Base-by-base conservation (phyloP, 371 early-diverging fungal genomes). In the Chytridiales sp. region DNA sequence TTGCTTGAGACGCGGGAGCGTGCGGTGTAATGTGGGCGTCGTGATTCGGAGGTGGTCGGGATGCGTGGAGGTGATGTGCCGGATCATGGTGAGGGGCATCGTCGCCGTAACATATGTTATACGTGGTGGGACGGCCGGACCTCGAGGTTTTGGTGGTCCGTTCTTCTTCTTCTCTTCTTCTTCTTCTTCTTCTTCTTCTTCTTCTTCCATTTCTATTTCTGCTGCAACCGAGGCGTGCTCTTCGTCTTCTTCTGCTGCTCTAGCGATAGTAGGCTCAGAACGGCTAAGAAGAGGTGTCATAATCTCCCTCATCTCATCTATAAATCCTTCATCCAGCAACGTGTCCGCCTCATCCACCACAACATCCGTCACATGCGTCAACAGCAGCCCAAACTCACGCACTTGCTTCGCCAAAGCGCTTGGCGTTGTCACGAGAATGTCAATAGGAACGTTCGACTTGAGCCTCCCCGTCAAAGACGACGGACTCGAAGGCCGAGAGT, bases 311-410 rank as follows among this genome's bases (percentile, higher is more conserved):
- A 84, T 75, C 40, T 91, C 91, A 1, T 84, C 77, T 30, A 80
- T 85, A 74, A 92, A 93, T 26, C 87, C 87, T 24, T 80, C 78
- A 72, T 91, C 92, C 53, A 61, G 49, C 73, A 96, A 71, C 0
- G 95, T 89, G 73, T 96, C 97, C 0, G 94, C 94, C 76, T 96
- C 97, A 67, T 96, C 97, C 19, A 95, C 82, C 4, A 92, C 86
- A 26, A 96, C 56, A 47, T 84, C 81, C 2, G 73, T 69, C 8
- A 85, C 66, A 15, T 84, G 80, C 0, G 78, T 63, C 0, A 92
- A 69, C 2, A 83, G 77, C 1, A 94, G 19, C 11, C 48, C 51
- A 19, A 83, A 75, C 3, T 77, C 67, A 21, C 70, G 47, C 40
- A 56, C 52, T 56, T 68, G 66, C 41, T 72, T 59, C 1, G 73